Percentiles rank a stretch among this genome's conserved stretches.
These are phyloP conservation scores for Drechslerella coelobrocha DNA, from an alignment of 2,329 filamentous ascomycete species.

Conservation along the genomic window DNA sequence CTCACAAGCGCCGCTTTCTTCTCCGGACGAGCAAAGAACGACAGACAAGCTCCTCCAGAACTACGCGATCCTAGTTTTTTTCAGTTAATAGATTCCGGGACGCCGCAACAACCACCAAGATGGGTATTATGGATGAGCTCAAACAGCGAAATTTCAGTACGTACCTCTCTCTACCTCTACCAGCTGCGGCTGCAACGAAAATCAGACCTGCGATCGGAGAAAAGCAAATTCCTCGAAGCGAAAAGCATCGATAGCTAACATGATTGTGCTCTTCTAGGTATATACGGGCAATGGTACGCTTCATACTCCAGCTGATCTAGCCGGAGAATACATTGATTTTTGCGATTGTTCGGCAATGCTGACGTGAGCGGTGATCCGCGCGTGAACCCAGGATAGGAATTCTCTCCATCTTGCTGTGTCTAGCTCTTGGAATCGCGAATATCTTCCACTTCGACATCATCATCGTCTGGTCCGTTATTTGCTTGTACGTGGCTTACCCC, in stretches of 20 bases:
- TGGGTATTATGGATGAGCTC: constrained; percentile 75
- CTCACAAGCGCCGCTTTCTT: constrained; percentile 6
- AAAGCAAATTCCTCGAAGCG: constrained; percentile 27
- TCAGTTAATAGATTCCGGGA: constrained; percentile 19
- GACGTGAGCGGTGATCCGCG: constrained; percentile 13
- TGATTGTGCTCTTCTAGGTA: constrained; percentile 62
- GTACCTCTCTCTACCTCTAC: constrained; percentile 56
- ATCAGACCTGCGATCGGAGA: constrained; percentile 22
- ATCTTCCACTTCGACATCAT: constrained; percentile 66
- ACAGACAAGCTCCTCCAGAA: not conserved
- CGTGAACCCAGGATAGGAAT: constrained; percentile 70
- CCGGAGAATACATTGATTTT: constrained; percentile 2
- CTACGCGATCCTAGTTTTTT: constrained; percentile 30
- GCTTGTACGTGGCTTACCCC: constrained; percentile 61
- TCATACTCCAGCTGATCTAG: constrained; percentile 15
- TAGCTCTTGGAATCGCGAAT: constrained; percentile 73
- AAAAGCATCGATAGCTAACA: constrained; percentile 38
- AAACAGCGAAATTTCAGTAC: constrained; percentile 76
- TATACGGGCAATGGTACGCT: constrained; percentile 77
- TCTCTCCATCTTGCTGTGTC: constrained; percentile 73
- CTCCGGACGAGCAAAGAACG: not conserved
- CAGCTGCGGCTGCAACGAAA: not conserved
- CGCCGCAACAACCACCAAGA: constrained; percentile 60
- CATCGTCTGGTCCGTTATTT: constrained; percentile 62
- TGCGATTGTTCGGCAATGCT: constrained; percentile 25